Evolutionary conservation across 2,329 filamentous ascomycete genomes (phyloP).

Genomic region (Hansfordia pulvinata): DNA sequence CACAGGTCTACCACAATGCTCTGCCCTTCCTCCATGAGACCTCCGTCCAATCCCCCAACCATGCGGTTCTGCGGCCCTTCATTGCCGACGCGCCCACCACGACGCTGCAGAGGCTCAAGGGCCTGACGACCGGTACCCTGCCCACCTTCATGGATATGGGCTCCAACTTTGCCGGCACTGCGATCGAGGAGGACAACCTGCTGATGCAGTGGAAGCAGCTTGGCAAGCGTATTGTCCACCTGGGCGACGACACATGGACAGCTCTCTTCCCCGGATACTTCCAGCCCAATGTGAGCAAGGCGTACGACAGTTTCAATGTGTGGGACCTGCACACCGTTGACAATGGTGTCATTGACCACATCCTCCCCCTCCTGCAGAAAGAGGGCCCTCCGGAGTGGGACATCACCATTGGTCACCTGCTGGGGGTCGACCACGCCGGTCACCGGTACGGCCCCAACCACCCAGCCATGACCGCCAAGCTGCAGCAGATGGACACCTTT

Average conservation of each 20-base stretch:
- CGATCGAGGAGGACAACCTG: slow-evolving; percentile 84
- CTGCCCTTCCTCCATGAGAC: slow-evolving; percentile 80
- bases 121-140: slow-evolving; percentile 84
- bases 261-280: slow-evolving; percentile 90
- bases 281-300: slow-evolving; percentile 67
- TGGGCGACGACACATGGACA: slow-evolving; percentile 98
- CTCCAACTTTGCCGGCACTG: slow-evolving; percentile 87
- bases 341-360: slow-evolving; percentile 82
- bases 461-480: slow-evolving; percentile 77
- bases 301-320: slow-evolving; percentile 96
- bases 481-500: slow-evolving; percentile 80
- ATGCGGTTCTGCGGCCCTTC: slow-evolving; percentile 85
- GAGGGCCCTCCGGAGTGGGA: slow-evolving; percentile 67
- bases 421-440: slow-evolving; percentile 93
- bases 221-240: slow-evolving; percentile 67
- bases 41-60: slow-evolving; percentile 56
- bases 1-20: slow-evolving; percentile 69
- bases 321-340: slow-evolving; percentile 97
- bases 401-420: slow-evolving; percentile 83
- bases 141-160: slow-evolving; percentile 91
- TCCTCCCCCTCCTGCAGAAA: slow-evolving; percentile 66
- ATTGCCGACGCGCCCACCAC: slow-evolving; percentile 94
- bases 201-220: slow-evolving; percentile 52
- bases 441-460: slow-evolving; percentile 94
- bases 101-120: slow-evolving; percentile 84